A percentile compares a stretch with the other conserved stretches of the same genome.
These are phyloP conservation scores for Cyclospora cayetanensis DNA, from an alignment of 169 alveolate genomes.

Conservation along the genomic window DNA sequence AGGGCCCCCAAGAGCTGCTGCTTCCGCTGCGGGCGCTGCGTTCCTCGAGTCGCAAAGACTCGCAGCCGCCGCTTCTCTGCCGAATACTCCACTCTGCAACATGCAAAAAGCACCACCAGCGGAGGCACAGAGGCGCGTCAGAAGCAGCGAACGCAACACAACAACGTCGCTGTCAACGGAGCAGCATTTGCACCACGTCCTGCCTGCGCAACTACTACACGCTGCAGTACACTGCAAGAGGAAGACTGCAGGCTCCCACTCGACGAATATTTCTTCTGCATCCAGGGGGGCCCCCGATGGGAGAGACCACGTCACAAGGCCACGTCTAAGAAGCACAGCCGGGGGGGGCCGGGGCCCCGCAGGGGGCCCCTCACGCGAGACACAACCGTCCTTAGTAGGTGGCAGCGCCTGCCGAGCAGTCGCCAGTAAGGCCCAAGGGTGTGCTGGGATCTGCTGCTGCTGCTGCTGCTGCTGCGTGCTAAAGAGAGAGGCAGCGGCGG, in stretches of 20 bases:
- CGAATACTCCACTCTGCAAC: constrained; percentile 1
- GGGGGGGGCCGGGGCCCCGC: neutral
- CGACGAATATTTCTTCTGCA: neutral
- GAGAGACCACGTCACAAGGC: neutral
- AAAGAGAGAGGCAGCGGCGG: constrained; percentile 6
- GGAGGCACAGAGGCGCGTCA: neutral
- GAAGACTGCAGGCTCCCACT: neutral
- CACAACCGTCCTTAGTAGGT: neutral
- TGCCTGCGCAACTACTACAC: neutral
- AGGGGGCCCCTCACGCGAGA: neutral
- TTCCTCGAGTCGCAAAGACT: neutral
- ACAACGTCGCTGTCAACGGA: neutral
- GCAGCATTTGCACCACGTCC: neutral
- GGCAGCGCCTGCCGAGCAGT: neutral
- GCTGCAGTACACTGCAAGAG: constrained; percentile 26
- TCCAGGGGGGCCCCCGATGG: neutral
- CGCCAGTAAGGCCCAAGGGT: constrained; percentile 1
- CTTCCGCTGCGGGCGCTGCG: neutral
- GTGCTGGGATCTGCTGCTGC: constrained; percentile 7
- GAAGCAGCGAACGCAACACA: neutral
- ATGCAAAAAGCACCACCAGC: neutral
- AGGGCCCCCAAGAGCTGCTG: constrained; percentile 5
- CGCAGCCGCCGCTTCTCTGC: neutral
- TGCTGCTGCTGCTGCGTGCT: constrained; percentile 41
- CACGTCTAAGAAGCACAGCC: neutral